Evolutionary conservation across 495 filamentous ascomycete genomes (phyloP).

Genomic region (Hypoxylon trugodes): DNA sequence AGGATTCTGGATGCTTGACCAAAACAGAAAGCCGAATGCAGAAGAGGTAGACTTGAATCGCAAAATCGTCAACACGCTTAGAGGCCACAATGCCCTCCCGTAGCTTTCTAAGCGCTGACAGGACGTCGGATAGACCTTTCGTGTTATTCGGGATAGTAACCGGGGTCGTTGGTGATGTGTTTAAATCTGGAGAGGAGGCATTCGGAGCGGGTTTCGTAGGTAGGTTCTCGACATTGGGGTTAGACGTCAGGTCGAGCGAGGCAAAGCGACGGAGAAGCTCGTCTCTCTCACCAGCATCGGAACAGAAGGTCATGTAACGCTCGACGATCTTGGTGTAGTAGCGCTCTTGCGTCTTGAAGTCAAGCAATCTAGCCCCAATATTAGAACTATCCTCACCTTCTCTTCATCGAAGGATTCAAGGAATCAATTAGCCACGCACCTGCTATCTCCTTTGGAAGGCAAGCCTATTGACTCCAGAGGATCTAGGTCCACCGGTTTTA

Average conservation of each 20-base stretch:
- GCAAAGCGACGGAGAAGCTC: conserved; percentile 78
- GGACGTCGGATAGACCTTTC: conserved; percentile 55
- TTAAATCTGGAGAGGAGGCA: conserved; percentile 4
- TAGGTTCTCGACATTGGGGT: conserved; percentile 27
- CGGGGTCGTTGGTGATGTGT: conserved; percentile 17
- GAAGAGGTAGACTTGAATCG: conserved; percentile 77
- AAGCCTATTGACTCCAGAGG: conserved; percentile 80
- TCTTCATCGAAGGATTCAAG: background rate
- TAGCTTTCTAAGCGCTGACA: conserved; percentile 86
- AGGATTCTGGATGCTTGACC: conserved; percentile 81
- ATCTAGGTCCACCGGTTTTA: conserved; percentile 75
- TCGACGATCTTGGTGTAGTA: conserved; percentile 88
- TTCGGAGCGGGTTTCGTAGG: conserved; percentile 17
- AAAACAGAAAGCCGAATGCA: conserved; percentile 84
- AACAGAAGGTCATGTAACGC: conserved; percentile 88
- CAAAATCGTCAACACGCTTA: conserved; percentile 71
- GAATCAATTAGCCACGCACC: conserved; percentile 52
- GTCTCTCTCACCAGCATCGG: conserved; percentile 67
- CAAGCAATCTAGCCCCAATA: conserved; percentile 67
- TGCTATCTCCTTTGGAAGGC: conserved; percentile 87
- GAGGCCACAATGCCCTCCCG: conserved; percentile 86
- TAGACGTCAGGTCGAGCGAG: conserved; percentile 59
- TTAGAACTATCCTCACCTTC: background rate
- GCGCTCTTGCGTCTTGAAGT: conserved; percentile 75
- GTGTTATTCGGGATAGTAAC: conserved; percentile 36